Conservation (phyloP, 352 stramenopile species). For the Pythium rishiriense region DNA sequence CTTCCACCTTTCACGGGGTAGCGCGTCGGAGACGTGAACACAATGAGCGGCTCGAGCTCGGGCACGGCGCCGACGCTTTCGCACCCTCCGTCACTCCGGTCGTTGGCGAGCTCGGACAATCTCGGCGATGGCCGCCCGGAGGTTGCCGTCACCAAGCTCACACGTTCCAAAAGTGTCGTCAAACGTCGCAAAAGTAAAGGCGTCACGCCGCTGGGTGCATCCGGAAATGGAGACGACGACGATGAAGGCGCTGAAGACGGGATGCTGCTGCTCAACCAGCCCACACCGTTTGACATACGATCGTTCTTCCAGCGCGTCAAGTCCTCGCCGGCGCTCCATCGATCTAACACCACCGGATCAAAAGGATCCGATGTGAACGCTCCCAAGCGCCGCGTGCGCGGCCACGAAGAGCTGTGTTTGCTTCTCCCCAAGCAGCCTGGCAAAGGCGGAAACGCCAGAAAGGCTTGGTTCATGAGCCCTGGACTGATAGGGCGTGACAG, state of each 20-base stretch:
- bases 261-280: slow-evolving; percentile 39
- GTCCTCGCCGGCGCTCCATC: slow-evolving; percentile 13
- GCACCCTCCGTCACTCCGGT: slow-evolving; percentile 6
- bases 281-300: slow-evolving; percentile 31
- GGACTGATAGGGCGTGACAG: slow-evolving; percentile 64
- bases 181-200: slow-evolving; percentile 23
- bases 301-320: slow-evolving; percentile 31
- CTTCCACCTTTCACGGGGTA: neutral
- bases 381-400: slow-evolving; percentile 34
- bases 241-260: slow-evolving; percentile 19
- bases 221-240: neutral
- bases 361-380: neutral
- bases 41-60: slow-evolving; percentile 16
- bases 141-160: slow-evolving; percentile 10
- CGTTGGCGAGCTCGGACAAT: slow-evolving; percentile 20
- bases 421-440: slow-evolving; percentile 37
- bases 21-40: neutral
- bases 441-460: slow-evolving; percentile 32
- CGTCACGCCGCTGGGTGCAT: slow-evolving; percentile 1
- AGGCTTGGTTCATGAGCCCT: slow-evolving; percentile 61
- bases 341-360: neutral
- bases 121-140: slow-evolving; percentile 27
- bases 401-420: slow-evolving; percentile 60
- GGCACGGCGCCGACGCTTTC: neutral
- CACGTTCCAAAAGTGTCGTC: slow-evolving; percentile 21